Conservation (phyloP, 768 basidiomycete genomes). For the Dioszegia hungarica region DNA sequence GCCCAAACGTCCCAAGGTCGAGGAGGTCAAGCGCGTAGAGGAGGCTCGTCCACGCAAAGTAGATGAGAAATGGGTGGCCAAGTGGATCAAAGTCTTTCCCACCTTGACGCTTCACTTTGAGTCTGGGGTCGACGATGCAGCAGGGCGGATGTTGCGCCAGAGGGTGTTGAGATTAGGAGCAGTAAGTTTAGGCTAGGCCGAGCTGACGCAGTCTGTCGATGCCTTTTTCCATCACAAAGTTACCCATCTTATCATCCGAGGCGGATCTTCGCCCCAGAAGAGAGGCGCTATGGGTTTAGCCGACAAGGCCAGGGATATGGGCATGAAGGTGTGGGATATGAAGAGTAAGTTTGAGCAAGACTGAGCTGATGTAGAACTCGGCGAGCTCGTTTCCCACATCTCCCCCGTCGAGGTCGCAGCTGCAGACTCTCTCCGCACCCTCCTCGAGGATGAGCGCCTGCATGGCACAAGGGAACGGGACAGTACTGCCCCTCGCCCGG, state of each 20-base stretch:
- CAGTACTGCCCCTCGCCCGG: slow-evolving; percentile 76
- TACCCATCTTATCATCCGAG: slow-evolving; percentile 64
- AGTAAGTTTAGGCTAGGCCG: slow-evolving; percentile 55
- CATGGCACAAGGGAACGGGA: slow-evolving; percentile 90
- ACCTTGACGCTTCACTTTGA: slow-evolving; percentile 82
- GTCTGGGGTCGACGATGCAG: slow-evolving; percentile 51
- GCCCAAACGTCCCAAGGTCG: too few species aligned
- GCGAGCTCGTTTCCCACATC: slow-evolving; percentile 37
- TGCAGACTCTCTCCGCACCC: slow-evolving; percentile 49
- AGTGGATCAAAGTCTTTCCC: slow-evolving; percentile 82
- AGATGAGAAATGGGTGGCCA: slow-evolving; percentile 69
- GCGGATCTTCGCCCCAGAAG: slow-evolving; percentile 25
- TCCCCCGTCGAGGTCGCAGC: slow-evolving; percentile 20
- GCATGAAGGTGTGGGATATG: slow-evolving; percentile 82
- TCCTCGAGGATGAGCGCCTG: slow-evolving; percentile 69
- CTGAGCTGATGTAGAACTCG: slow-evolving; percentile 48
- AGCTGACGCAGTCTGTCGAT: slow-evolving; percentile 63
- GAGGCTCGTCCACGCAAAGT: too few species aligned
- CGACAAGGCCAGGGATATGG: slow-evolving; percentile 30
- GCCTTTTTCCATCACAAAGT: slow-evolving; percentile 81
- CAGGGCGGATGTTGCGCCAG: slow-evolving; percentile 53
- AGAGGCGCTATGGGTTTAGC: too few species aligned
- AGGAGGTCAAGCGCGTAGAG: too few species aligned
- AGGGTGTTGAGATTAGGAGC: slow-evolving; percentile 67
- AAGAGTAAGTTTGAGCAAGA: slow-evolving; percentile 47